phyloP scores from a whole-genome alignment of 2,329 filamentous ascomycete species.

The Pyrenophora tritici-repentis region DNA sequence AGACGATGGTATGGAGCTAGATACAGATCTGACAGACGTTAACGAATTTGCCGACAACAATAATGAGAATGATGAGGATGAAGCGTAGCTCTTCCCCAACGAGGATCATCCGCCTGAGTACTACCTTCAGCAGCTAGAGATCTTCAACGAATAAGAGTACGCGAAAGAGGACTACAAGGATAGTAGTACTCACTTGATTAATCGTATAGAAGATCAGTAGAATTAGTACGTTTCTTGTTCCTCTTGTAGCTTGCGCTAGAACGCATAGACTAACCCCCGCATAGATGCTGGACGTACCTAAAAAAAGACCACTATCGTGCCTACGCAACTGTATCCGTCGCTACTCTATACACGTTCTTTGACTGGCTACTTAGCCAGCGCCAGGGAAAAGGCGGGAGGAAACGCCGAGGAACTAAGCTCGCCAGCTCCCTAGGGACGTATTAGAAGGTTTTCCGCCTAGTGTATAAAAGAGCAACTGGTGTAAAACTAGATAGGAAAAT shows the following conservation, averaged over 20 bases:
- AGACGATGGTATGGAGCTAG: slow-evolving; percentile 12
- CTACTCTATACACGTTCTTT: slow-evolving; percentile 22
- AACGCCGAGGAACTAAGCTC: slow-evolving; percentile 16
- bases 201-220: slow-evolving; percentile 26
- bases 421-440: slow-evolving; percentile 18
- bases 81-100: slow-evolving; percentile 11
- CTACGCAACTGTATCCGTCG: slow-evolving; percentile 14
- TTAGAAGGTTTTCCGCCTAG: slow-evolving; percentile 21
- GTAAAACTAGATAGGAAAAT: slow-evolving; percentile 17
- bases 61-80: slow-evolving; percentile 9
- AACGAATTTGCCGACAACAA: slow-evolving; percentile 8
- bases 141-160: slow-evolving; percentile 22
- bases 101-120: slow-evolving; percentile 21
- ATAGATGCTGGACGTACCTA: slow-evolving; percentile 21
- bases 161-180: slow-evolving; percentile 25
- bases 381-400: slow-evolving; percentile 14
- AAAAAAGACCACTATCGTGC: slow-evolving; percentile 6
- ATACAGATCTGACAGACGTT: slow-evolving; percentile 17
- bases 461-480: slow-evolving; percentile 22
- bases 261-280: slow-evolving; percentile 8
- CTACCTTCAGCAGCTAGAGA: slow-evolving; percentile 20
- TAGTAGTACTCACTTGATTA: slow-evolving; percentile 20
- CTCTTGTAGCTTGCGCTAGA: slow-evolving; percentile 9
- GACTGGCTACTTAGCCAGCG: slow-evolving; percentile 19
- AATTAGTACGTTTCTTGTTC: slow-evolving; percentile 20